phyloP scores from a whole-genome alignment of 176 grass and related monocot genomes.

The Aegilops tauschii region DNA sequence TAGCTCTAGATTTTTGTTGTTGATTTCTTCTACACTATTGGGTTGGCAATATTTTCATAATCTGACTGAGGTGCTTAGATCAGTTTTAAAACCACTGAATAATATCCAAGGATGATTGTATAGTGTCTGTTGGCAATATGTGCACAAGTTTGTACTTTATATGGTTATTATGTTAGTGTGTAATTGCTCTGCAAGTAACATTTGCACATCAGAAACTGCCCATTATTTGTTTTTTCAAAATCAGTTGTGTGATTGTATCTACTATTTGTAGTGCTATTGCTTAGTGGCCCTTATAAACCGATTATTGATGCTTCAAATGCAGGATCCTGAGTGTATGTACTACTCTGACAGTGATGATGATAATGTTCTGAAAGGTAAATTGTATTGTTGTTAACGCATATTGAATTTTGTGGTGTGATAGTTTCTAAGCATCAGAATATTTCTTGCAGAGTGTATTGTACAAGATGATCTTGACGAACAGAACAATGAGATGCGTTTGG shows the following conservation, averaged over 20 bases:
- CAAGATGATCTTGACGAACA: constrained; percentile 37
- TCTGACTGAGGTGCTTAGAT: neutral
- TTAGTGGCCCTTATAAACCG: neutral
- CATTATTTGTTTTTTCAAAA: neutral
- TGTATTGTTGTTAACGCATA: constrained; percentile 2
- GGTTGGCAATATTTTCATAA: neutral
- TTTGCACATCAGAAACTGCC: neutral
- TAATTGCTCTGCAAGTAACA: neutral
- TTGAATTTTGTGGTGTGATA: constrained; percentile 11
- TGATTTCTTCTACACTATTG: neutral
- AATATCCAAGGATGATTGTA: neutral
- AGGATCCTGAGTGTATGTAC: constrained; percentile 77
- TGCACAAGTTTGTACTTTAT: neutral
- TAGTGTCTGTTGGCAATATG: neutral
- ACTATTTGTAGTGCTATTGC: neutral
- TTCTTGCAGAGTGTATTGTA: constrained; percentile 41
- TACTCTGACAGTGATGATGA: constrained; percentile 70
- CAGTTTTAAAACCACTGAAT: neutral
- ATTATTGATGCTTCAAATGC: constrained; percentile 25
- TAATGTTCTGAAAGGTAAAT: constrained; percentile 42
- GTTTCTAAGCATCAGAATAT: constrained; percentile 22
- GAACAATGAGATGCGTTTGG: constrained; percentile 55
- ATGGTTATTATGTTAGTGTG: neutral
- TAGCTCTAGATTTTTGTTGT: neutral
- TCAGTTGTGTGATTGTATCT: neutral